phyloP scores from a whole-genome alignment of 805 yeast genomes.

The Limtongia smithiae region DNA sequence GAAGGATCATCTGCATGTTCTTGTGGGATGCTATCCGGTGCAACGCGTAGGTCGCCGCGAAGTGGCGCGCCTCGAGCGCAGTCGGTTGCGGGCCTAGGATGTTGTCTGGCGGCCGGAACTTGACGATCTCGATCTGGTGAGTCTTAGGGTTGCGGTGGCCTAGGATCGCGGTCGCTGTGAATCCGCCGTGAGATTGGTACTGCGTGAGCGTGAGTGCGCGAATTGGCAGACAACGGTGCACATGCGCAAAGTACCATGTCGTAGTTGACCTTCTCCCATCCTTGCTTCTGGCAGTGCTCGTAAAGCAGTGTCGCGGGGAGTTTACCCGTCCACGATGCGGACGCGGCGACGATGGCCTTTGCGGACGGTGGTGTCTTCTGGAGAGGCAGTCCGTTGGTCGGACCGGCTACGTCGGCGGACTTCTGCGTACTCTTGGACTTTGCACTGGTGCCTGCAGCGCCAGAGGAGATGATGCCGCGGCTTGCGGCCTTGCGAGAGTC shows the following conservation, averaged over 20 bases:
- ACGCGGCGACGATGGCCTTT: conserved; percentile 51
- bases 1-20: conserved; percentile 81
- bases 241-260: conserved; percentile 61
- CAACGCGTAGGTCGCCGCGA: conserved; percentile 83
- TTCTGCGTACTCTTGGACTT: neutral
- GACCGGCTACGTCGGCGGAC: neutral
- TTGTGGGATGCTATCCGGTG: conserved; percentile 75
- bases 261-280: conserved; percentile 84
- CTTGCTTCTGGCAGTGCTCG: conserved; percentile 80
- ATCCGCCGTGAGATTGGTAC: conserved; percentile 50
- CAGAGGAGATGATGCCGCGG: conserved; percentile 9
- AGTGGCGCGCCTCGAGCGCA: conserved; percentile 82
- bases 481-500: neutral
- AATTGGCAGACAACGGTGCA: conserved; percentile 8
- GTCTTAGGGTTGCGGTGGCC: conserved; percentile 80
- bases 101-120: conserved; percentile 51
- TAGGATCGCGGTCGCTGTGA: conserved; percentile 60
- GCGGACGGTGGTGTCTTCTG: conserved; percentile 29
- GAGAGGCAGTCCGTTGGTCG: conserved; percentile 12
- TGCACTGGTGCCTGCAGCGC: conserved; percentile 14
- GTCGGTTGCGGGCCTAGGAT: conserved; percentile 67
- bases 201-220: conserved; percentile 5
- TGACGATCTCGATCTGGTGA: conserved; percentile 56
- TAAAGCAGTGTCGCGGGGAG: conserved; percentile 80
- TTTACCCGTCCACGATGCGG: conserved; percentile 91